Evolutionary conservation across 2,329 filamentous ascomycete species (phyloP).

Genomic region (Aspergillus pseudonomiae): DNA sequence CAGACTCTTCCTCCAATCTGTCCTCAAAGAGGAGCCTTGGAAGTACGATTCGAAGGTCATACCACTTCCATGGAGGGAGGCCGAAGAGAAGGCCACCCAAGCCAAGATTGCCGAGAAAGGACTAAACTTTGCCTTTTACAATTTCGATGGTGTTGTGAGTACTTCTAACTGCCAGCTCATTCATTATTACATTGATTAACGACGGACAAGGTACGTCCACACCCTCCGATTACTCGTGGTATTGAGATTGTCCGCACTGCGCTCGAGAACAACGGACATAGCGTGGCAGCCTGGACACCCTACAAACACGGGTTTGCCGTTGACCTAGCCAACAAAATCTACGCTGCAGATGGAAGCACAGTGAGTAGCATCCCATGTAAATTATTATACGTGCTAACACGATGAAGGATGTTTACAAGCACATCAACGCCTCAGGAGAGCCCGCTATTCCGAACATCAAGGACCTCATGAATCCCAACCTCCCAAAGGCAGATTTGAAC

Average conservation of each 20-base stretch:
- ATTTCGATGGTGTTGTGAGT: background rate
- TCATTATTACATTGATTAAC: background rate
- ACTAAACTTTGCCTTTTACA: constrained; percentile 40
- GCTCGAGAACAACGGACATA: constrained; percentile 33
- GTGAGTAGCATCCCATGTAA: background rate
- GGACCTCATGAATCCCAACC: constrained; percentile 26
- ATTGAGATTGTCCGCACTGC: constrained; percentile 30
- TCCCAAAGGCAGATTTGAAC: constrained; percentile 9
- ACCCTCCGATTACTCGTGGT: constrained; percentile 41
- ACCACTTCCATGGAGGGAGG: constrained; percentile 11
- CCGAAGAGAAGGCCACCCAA: constrained; percentile 28
- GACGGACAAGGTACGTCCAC: constrained; percentile 20
- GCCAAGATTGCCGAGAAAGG: constrained; percentile 23
- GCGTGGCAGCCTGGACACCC: constrained; percentile 34
- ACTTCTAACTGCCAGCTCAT: background rate
- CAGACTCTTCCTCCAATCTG: constrained; percentile 9
- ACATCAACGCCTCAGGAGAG: constrained; percentile 38
- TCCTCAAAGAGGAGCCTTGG: constrained; percentile 12
- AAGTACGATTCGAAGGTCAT: constrained; percentile 14
- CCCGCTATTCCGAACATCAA: constrained; percentile 39
- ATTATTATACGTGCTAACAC: constrained; percentile 22
- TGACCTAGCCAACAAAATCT: background rate
- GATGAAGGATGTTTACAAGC: constrained; percentile 32
- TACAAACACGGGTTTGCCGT: background rate
- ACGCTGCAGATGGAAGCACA: background rate